phyloP scores from a whole-genome alignment of 2,329 filamentous ascomycete genomes.

The Zelopaecilomyces penicillatus region DNA sequence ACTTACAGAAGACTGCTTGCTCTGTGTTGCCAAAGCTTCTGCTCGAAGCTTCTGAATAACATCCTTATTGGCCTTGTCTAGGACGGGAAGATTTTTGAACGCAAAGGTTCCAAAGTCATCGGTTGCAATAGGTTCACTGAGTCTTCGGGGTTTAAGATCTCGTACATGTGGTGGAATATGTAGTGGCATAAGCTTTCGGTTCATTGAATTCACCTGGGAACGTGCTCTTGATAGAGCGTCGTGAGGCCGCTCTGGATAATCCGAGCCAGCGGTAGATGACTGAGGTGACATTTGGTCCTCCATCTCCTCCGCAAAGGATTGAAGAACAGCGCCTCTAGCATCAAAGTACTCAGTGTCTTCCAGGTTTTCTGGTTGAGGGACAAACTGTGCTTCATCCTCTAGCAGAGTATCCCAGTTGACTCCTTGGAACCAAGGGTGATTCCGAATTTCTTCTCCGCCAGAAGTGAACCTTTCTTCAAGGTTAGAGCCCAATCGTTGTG shows the following conservation, averaged over 20 bases:
- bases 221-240: conserved; percentile 87
- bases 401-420: conserved; percentile 84
- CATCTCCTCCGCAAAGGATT: conserved; percentile 88
- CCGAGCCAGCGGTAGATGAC: conserved; percentile 57
- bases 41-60: conserved; percentile 93
- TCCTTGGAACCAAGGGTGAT: conserved; percentile 79
- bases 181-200: conserved; percentile 86
- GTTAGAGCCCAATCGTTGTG: conserved; percentile 77
- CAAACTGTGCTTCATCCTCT: conserved; percentile 94
- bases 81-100: conserved; percentile 92
- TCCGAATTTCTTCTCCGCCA: conserved; percentile 85
- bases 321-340: conserved; percentile 78
- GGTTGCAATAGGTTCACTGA: conserved; percentile 80
- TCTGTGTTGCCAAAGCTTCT: conserved; percentile 69
- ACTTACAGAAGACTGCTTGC: conserved; percentile 40
- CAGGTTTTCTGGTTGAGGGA: conserved; percentile 83
- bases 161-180: conserved; percentile 96
- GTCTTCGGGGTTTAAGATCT: conserved; percentile 74
- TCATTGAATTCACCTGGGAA: conserved; percentile 75
- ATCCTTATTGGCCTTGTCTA: conserved; percentile 98
- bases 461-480: conserved; percentile 70
- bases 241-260: conserved; percentile 84
- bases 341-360: conserved; percentile 99
- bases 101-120: conserved; percentile 96
- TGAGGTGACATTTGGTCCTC: conserved; percentile 79